phyloP scores from a whole-genome alignment of 1,284 basidiomycete species.

The Austroboletus novae-zelandiae region DNA sequence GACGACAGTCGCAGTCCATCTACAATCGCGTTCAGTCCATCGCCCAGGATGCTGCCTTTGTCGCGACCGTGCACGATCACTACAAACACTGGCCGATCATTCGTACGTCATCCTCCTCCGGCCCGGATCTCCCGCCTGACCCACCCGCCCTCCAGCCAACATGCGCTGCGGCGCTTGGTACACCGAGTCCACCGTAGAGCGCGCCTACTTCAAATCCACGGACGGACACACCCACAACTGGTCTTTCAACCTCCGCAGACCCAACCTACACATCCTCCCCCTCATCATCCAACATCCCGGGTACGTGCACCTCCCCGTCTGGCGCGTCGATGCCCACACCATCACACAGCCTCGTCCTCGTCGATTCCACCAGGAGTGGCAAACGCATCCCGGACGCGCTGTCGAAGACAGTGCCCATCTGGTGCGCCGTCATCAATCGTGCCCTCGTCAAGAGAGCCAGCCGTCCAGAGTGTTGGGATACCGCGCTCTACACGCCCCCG shows the following conservation, averaged over 20 bases:
- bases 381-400: conserved; percentile 95
- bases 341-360: conserved; percentile 67
- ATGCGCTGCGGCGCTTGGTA: conserved; percentile 96
- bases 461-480: conserved; percentile 45
- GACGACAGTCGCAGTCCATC: conserved; percentile 69
- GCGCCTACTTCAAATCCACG: conserved; percentile 96
- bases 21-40: conserved; percentile 89
- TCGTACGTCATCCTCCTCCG: conserved; percentile 43
- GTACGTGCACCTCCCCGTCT: conserved; percentile 36
- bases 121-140: not conserved
- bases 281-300: conserved; percentile 57
- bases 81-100: conserved; percentile 65
- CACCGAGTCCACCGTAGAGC: conserved; percentile 60
- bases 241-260: conserved; percentile 83
- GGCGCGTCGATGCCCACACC: not conserved
- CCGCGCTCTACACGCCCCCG: conserved; percentile 63
- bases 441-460: conserved; percentile 45
- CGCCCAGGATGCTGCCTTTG: conserved; percentile 71
- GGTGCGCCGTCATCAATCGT: conserved; percentile 91
- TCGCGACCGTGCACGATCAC: conserved; percentile 52
- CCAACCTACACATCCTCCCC: conserved; percentile 80
- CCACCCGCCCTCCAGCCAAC: conserved; percentile 58
- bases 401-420: conserved; percentile 93
- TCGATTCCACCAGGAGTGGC: conserved; percentile 92
- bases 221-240: conserved; percentile 91